These are phyloP conservation scores for Lactuca saligna DNA, from an alignment of 129 eudicot species.

Conservation along the genomic window DNA sequence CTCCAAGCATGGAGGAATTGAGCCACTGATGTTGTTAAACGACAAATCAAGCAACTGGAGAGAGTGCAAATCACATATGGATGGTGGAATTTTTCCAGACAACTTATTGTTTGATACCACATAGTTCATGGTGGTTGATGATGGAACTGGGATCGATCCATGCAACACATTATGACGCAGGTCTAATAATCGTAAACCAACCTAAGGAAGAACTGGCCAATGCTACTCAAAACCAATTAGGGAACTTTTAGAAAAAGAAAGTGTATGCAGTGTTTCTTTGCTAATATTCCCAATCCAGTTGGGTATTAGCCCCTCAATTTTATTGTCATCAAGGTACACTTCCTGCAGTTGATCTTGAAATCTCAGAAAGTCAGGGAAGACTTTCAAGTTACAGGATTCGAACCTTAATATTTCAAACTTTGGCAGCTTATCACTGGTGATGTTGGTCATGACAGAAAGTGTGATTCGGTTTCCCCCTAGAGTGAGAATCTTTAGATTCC, in stretches of 20 bases:
- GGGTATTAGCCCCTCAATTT: slow-evolving; percentile 16
- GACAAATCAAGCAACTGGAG: slow-evolving; percentile 23
- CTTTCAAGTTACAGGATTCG: slow-evolving; percentile 24
- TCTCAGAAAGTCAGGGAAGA: slow-evolving; percentile 19
- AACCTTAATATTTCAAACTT: background rate
- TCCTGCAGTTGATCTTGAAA: slow-evolving; percentile 17
- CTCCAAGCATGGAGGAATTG: slow-evolving; percentile 29
- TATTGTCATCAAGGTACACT: background rate
- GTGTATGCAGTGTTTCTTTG: background rate
- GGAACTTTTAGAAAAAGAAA: background rate
- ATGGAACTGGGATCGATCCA: slow-evolving; percentile 22
- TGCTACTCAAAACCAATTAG: slow-evolving; percentile 17
- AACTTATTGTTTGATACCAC: slow-evolving; percentile 14
- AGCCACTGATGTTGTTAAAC: slow-evolving; percentile 32
- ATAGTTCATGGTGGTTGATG: background rate
- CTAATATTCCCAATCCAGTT: slow-evolving; percentile 27
- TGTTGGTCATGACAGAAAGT: background rate
- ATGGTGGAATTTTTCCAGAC: slow-evolving; percentile 23
- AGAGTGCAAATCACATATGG: slow-evolving; percentile 8
- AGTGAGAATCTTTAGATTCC: background rate
- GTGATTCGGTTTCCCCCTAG: slow-evolving; percentile 19
- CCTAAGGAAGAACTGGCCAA: slow-evolving; percentile 24
- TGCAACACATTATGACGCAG: slow-evolving; percentile 23
- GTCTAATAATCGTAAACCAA: background rate
- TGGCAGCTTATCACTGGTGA: background rate